Percentiles rank a stretch among this genome's conserved stretches.
Conservation (phyloP, 768 basidiomycete species). For the Rickenella mellea region DNA sequence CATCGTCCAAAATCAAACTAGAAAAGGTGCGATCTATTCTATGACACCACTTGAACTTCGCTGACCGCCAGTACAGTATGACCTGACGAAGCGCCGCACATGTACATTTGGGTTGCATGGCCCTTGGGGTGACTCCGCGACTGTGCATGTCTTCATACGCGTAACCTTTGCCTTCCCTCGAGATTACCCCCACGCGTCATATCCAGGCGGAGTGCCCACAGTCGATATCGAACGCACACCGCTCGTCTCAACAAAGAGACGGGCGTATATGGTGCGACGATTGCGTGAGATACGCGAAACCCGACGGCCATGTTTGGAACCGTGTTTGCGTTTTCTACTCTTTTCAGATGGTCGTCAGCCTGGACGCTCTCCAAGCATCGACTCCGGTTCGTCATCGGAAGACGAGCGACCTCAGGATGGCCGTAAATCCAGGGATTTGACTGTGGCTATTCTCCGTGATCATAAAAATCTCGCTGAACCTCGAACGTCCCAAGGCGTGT, state of each 20-base stretch:
- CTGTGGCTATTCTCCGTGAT: constrained; percentile 45
- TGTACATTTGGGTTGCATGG: constrained; percentile 83
- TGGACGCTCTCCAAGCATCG: constrained; percentile 26
- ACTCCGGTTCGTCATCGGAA: constrained; percentile 60
- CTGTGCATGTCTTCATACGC: constrained; percentile 61
- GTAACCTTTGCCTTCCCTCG: constrained; percentile 85
- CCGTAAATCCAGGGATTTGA: constrained; percentile 37
- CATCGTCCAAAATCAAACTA: constrained; percentile 65
- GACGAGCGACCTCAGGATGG: constrained; percentile 35
- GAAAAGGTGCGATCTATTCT: constrained; percentile 57
- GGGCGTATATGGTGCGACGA: constrained; percentile 70
- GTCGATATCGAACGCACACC: constrained; percentile 81
- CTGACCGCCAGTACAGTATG: constrained; percentile 36
- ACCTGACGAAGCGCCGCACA: constrained; percentile 61
- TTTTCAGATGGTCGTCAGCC: constrained; percentile 38
- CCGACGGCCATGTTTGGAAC: constrained; percentile 76
- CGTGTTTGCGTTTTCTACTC: constrained; percentile 73
- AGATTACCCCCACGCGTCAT: constrained; percentile 56
- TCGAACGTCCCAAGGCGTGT: constrained; percentile 77
- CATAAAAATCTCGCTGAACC: constrained; percentile 79
- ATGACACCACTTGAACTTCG: constrained; percentile 3
- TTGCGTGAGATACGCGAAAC: constrained; percentile 63
- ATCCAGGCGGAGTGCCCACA: constrained; percentile 58
- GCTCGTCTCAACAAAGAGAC: constrained; percentile 66
- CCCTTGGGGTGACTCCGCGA: constrained; percentile 83